Base-by-base conservation (phyloP, 1,139 yeast genomes). In the Cylindricascospora bacillispora region DNA sequence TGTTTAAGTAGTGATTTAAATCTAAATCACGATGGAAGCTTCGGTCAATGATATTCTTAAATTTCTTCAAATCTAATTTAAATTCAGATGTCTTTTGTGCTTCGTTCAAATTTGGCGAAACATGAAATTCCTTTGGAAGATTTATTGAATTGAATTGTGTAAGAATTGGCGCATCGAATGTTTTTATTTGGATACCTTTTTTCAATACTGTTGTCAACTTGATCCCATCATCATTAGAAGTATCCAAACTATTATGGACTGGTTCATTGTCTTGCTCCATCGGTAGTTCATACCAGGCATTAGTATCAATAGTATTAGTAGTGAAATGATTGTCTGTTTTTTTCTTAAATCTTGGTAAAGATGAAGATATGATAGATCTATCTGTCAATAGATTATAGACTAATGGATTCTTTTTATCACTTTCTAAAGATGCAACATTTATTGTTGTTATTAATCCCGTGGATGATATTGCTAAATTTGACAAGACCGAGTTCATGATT, bases 341-440 rank as follows among this genome's bases (percentile, higher is more conserved):
- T 4, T 43, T 40, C 30, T 64, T 62, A n/a, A 73, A 61, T 24
- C 82, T 73, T 0, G 98, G 97, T 25, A 89, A 61, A 0, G 97
- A 86, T 0, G 95, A 83, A 0, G 95, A 83, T 11, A 89, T 76
- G n/a, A 83, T 67, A 1, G 97, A 85, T 32, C 97, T 62, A 52
- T 89, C 97, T 0, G 98, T 89, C 24, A 89, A 61, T 6, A 89
- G 70, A 49, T 89, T 89, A 55, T 85, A 83, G 7, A 89, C 72
- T 23, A 89, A 68, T 1, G 98, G 97, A 49, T 86, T 83, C 52
- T 66, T 47, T 5, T 40, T 40, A 27, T 46, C 52, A 3, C 43
- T 36, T 6, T 40, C 34, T 14, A 39, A 34, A 7, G 47, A 40
- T 4, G 54, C 56, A 4, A 53, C 45, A 13, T 35, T 32, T n/a